Evolutionary conservation across 1,284 basidiomycete genomes (phyloP), one percentile per base, ranked within the genome.

Genomic region (Sporisorium scitamineum): DNA sequence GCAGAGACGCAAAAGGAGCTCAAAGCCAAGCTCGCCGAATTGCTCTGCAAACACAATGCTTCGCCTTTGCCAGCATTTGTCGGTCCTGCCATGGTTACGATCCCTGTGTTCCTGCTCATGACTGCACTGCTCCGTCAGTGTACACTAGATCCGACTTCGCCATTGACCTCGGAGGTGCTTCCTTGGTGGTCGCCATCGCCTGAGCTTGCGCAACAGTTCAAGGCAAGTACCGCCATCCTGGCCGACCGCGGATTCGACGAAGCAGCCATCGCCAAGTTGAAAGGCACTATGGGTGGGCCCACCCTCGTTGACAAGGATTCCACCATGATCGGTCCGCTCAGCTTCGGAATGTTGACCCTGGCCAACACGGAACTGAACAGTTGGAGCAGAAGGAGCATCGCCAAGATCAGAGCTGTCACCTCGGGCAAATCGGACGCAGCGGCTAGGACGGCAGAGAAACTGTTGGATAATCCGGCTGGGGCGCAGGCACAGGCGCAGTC

Each of bases 1-100:
- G 65, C 73, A 18, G 85, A 86, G 56, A 80, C 86, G 11, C 78
- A 86, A 59, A 83, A 80, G 42, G 76, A 81, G 64, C 61, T 83
- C 20, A 70, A 68, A 32, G 61, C 68, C 3, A 61, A 78, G n/a
- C 73, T 82, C 39, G 57, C 70, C n/a, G 58, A 70, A 24, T 59
- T 84, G 41, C 47, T 79, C 0, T 41, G 55, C 22, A 67, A 78
- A 47, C 72, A 83, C 65, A 68, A 79, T 22, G 83, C 78, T 24
- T 76, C 78, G 5, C 83, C 83, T 2, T 26, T 77, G 11, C 75
- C 76, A 7, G 77, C 80, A 0, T 74, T 81, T 39, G 20, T 80
- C n/a, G 69, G 70, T 2, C 82, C 83, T 5, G 64, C 82, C 6
- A 67, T 73, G 14, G 65, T 82, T 41, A 71, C 76, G 32, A 66